These are phyloP conservation scores for Ophiocordyceps camponoti-floridani DNA, from an alignment of 2,329 filamentous ascomycete species.

Conservation along the genomic window DNA sequence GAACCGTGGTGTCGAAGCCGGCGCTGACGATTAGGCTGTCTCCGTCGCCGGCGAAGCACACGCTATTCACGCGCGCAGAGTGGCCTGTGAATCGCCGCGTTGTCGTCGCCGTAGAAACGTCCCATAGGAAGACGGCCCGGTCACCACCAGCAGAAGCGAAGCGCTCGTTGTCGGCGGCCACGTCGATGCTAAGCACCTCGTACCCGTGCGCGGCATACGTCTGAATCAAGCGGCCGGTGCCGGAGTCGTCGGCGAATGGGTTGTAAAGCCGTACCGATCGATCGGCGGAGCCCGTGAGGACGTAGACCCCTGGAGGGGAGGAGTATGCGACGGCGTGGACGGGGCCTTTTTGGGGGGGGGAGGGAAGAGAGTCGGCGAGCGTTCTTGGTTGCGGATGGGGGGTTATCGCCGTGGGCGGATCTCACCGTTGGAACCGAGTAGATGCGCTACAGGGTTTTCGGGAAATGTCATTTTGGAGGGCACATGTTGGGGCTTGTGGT, in stretches of 20 bases:
- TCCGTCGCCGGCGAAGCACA: slow-evolving; percentile 59
- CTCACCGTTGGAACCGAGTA: slow-evolving; percentile 40
- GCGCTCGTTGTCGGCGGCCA: slow-evolving; percentile 59
- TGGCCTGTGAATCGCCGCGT: slow-evolving; percentile 59
- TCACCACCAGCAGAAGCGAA: slow-evolving; percentile 86
- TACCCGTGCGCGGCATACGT: slow-evolving; percentile 84
- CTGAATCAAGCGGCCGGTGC: slow-evolving; percentile 53
- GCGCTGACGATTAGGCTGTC: slow-evolving; percentile 57
- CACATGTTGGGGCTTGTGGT: background rate
- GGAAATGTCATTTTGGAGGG: slow-evolving; percentile 23
- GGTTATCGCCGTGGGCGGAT: background rate
- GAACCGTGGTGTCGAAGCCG: slow-evolving; percentile 58
- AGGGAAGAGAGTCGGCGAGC: too few relatives aligned
- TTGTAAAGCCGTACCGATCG: slow-evolving; percentile 78
- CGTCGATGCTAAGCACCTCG: slow-evolving; percentile 66
- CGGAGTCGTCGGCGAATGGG: slow-evolving; percentile 20
- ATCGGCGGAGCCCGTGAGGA: slow-evolving; percentile 76
- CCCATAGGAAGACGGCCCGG: slow-evolving; percentile 84
- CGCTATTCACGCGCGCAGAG: slow-evolving; percentile 56
- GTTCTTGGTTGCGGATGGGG: background rate
- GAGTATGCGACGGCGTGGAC: slow-evolving; percentile 60
- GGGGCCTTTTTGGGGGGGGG: slow-evolving; percentile 31
- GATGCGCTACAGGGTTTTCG: slow-evolving; percentile 31
- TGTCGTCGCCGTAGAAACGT: slow-evolving; percentile 67
- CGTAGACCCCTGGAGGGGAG: slow-evolving; percentile 52